These are phyloP conservation scores for Zygosaccharomyces sapae DNA, from an alignment of 1,139 yeast species.

Conservation along the genomic window DNA sequence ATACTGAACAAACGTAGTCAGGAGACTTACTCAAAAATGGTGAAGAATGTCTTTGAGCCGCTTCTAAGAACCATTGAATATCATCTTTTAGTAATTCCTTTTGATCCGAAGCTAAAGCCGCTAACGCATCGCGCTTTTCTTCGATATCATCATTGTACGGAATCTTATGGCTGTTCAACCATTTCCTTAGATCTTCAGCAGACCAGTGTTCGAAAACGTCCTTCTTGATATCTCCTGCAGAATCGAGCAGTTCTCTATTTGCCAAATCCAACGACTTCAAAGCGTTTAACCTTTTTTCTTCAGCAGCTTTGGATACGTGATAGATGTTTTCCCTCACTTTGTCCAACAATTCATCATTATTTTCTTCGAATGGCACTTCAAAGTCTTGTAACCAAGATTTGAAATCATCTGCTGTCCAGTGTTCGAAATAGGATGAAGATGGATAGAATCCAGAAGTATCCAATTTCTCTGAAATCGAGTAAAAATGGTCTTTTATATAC, in stretches of 20 bases:
- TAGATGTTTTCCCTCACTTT: constrained; percentile 44
- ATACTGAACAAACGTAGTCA: constrained; percentile 25
- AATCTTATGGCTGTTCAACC: constrained; percentile 47
- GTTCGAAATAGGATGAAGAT: constrained; percentile 47
- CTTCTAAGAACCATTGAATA: constrained; percentile 39
- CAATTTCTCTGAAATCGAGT: constrained; percentile 37
- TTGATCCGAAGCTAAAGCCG: constrained; percentile 40
- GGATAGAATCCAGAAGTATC: constrained; percentile 47
- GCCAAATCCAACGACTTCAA: constrained; percentile 41
- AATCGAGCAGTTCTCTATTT: constrained; percentile 40
- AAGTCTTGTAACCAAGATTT: constrained; percentile 47
- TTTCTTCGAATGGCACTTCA: constrained; percentile 42
- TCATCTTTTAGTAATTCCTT: constrained; percentile 38
- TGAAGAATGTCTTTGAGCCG: constrained; percentile 34
- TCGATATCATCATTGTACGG: constrained; percentile 38
- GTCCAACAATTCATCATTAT: constrained; percentile 44
- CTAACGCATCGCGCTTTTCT: constrained; percentile 39
- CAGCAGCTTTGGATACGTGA: constrained; percentile 38
- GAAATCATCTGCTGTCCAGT: constrained; percentile 46
- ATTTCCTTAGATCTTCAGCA: constrained; percentile 43
- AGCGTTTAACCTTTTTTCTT: constrained; percentile 40
- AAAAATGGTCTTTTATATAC: constrained; percentile 41
- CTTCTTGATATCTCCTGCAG: constrained; percentile 41
- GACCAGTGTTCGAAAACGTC: constrained; percentile 49
- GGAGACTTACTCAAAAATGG: constrained; percentile 36